Evolutionary conservation across 768 basidiomycete species (phyloP).

Genomic region (Gymnopilus dilepis): DNA sequence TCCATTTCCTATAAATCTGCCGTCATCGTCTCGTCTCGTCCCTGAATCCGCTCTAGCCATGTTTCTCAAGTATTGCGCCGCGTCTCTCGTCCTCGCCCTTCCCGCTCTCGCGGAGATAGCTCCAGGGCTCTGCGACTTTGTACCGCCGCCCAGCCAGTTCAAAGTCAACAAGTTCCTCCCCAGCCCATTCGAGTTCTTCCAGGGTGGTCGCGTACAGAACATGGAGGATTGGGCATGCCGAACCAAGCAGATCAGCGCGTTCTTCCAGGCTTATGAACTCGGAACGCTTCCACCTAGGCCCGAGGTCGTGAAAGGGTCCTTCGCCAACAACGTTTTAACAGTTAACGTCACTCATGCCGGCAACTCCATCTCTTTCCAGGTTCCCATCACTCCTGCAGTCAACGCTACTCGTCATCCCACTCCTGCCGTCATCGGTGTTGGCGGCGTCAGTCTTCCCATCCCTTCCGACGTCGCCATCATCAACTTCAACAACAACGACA

Average conservation of each 20-base stretch:
- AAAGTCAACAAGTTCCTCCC: constrained; percentile 46
- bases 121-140: constrained; percentile 26
- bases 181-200: constrained; percentile 55
- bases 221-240: constrained; percentile 54
- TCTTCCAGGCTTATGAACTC: constrained; percentile 55
- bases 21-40: background rate
- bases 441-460: constrained; percentile 43
- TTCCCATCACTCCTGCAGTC: constrained; percentile 48
- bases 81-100: constrained; percentile 12
- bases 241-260: constrained; percentile 47
- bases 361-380: constrained; percentile 50
- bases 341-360: constrained; percentile 49
- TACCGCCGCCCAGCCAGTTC: constrained; percentile 32
- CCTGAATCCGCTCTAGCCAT: constrained; percentile 7
- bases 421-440: constrained; percentile 55
- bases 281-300: constrained; percentile 52
- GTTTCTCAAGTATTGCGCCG: constrained; percentile 12
- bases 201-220: constrained; percentile 42
- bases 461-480: constrained; percentile 45
- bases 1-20: background rate
- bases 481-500: constrained; percentile 53
- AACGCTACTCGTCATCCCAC: constrained; percentile 45
- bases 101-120: constrained; percentile 16
- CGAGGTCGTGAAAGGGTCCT: constrained; percentile 42
- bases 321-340: constrained; percentile 46